These are phyloP conservation scores for Cupressus sempervirens DNA, from an alignment of 75 land plant species.

Conservation along the genomic window DNA sequence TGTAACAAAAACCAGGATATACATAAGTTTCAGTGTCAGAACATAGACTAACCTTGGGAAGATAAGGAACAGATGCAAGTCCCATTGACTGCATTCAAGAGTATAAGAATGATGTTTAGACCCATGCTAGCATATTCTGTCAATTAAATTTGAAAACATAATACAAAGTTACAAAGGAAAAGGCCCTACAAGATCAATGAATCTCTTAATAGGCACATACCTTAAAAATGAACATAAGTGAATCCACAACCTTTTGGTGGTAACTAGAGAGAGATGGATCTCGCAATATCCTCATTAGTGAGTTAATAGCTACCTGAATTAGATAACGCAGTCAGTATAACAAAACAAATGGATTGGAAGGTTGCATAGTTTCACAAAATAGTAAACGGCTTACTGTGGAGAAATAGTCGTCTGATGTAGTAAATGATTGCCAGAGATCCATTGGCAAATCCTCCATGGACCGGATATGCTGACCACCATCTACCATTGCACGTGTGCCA, in stretches of 20 bases:
- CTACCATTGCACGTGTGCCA: slow-evolving; percentile 52
- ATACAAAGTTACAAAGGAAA: not conserved
- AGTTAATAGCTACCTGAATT: slow-evolving; percentile 88
- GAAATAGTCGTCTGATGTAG: slow-evolving; percentile 92
- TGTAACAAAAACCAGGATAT: slow-evolving; percentile 2
- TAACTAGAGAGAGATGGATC: slow-evolving; percentile 93
- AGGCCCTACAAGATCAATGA: not conserved
- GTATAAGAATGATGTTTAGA: not conserved
- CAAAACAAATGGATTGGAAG: not conserved
- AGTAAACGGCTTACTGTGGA: slow-evolving; percentile 57
- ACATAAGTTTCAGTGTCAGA: not conserved
- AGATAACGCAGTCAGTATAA: not conserved
- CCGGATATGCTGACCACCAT: slow-evolving; percentile 69
- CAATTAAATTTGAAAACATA: not conserved
- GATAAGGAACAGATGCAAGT: slow-evolving; percentile 88
- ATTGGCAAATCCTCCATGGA: slow-evolving; percentile 81
- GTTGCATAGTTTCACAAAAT: not conserved
- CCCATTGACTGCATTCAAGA: slow-evolving; percentile 77
- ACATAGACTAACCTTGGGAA: slow-evolving; percentile 72
- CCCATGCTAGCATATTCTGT: not conserved
- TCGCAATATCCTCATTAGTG: slow-evolving; percentile 90
- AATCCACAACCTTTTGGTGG: slow-evolving; percentile 93
- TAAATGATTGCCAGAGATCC: slow-evolving; percentile 86
- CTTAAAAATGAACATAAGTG: slow-evolving; percentile 95
- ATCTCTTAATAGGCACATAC: slow-evolving; percentile 24